A percentile compares a stretch with the other conserved stretches of the same genome.
These are phyloP conservation scores for Eucalyptus marginata DNA, from an alignment of 345 rosid species.

Conservation along the genomic window DNA sequence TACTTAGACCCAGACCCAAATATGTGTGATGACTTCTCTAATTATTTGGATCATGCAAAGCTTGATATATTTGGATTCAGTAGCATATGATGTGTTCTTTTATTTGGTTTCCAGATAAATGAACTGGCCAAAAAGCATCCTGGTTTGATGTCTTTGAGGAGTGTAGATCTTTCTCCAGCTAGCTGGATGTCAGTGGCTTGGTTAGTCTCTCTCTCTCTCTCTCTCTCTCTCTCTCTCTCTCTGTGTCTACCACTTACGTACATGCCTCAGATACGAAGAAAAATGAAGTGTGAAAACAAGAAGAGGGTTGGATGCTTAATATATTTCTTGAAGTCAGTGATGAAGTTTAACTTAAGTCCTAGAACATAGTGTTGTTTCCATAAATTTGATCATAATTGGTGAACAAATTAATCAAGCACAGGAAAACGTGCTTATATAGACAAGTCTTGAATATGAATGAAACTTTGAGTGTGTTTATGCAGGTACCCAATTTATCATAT, in stretches of 20 bases:
- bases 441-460: not conserved
- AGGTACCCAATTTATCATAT: conserved; percentile 53
- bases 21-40: not conserved
- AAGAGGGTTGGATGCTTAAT: not conserved
- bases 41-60: not conserved
- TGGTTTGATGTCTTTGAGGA: conserved; percentile 37
- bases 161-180: conserved; percentile 48
- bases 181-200: conserved; percentile 57
- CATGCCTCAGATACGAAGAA: not conserved
- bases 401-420: not conserved
- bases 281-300: not conserved
- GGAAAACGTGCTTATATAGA: not conserved
- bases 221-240: not conserved
- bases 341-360: not conserved
- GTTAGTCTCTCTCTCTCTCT: conserved; percentile 2
- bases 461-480: not conserved
- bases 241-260: not conserved
- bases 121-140: conserved; percentile 19
- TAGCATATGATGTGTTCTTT: not conserved
- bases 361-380: not conserved
- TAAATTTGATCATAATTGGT: not conserved
- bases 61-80: not conserved
- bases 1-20: not conserved
- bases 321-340: not conserved
- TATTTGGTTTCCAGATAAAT: conserved; percentile 12